phyloP scores from a whole-genome alignment of 257 asterid genomes.

The Nicotiana benthamiana region DNA sequence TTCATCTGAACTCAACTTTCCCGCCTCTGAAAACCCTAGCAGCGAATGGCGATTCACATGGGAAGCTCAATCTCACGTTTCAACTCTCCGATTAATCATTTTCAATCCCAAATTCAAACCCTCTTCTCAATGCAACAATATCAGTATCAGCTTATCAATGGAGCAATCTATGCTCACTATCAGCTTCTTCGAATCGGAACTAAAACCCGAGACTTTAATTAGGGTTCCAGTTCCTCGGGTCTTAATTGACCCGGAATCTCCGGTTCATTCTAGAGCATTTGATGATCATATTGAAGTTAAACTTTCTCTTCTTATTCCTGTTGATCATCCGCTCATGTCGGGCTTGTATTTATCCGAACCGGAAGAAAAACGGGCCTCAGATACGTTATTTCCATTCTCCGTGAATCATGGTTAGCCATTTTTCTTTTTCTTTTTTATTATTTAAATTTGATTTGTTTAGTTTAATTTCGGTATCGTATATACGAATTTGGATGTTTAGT shows the following conservation, averaged over 20 bases:
- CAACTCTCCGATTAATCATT: constrained; percentile 47
- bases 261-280: constrained; percentile 40
- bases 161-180: constrained; percentile 40
- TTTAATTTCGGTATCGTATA: background rate
- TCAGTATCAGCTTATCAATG: constrained; percentile 33
- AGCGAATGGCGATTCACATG: constrained; percentile 45
- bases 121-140: constrained; percentile 34
- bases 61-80: constrained; percentile 66
- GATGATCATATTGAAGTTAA: constrained; percentile 77
- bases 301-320: constrained; percentile 65
- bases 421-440: too few relatives aligned
- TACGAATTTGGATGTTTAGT: background rate
- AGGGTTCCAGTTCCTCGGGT: constrained; percentile 61
- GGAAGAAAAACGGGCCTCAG: constrained; percentile 10
- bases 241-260: constrained; percentile 59
- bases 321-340: constrained; percentile 75
- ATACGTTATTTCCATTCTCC: constrained; percentile 32
- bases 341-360: constrained; percentile 28
- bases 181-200: constrained; percentile 29
- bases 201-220: constrained; percentile 26
- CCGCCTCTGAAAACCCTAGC: constrained; percentile 19
- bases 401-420: constrained; percentile 47
- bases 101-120: constrained; percentile 38
- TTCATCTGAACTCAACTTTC: constrained; percentile 10
- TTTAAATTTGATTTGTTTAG: background rate